Conservation (phyloP, 352 stramenopile species). For the Globisporangium emineosum region DNA sequence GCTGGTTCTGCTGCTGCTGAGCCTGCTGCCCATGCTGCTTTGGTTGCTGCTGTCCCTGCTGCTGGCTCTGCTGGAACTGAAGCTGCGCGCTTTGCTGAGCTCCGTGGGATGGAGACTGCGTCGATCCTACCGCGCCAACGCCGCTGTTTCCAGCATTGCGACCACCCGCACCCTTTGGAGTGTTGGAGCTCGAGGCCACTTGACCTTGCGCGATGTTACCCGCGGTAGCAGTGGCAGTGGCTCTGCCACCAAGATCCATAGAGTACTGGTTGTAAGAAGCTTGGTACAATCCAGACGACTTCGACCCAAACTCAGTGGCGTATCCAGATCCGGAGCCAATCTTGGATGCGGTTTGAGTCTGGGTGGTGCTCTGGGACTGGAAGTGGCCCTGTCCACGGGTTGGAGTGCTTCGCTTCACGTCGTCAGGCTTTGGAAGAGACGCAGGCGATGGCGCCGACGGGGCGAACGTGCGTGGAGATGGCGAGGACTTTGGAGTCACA, state of each 20-base stretch:
- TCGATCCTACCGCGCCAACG: conserved; percentile 21
- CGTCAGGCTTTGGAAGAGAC: conserved; percentile 82
- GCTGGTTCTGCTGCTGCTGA: conserved; percentile 16
- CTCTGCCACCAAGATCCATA: conserved; percentile 62
- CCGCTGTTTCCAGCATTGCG: conserved; percentile 18
- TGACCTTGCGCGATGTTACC: conserved; percentile 33
- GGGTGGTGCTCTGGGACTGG: conserved; percentile 32
- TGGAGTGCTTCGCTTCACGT: conserved; percentile 75
- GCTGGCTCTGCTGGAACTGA: conserved; percentile 40
- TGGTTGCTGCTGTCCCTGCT: conserved; percentile 23
- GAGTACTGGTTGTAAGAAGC: conserved; percentile 78
- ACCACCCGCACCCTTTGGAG: conserved; percentile 45
- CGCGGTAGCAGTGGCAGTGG: conserved; percentile 15
- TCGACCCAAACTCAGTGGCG: conserved; percentile 46
- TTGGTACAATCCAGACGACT: conserved; percentile 69
- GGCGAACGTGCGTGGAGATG: conserved; percentile 58
- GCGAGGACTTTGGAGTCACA: conserved; percentile 58
- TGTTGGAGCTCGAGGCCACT: conserved; percentile 41
- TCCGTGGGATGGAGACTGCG: conserved; percentile 59
- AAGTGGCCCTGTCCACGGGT: conserved; percentile 54
- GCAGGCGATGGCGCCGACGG: conserved; percentile 81
- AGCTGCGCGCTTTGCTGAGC: conserved; percentile 36
- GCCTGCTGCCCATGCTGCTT: conserved; percentile 22
- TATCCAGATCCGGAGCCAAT: conserved; percentile 54
- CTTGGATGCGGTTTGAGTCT: conserved; percentile 43